A percentile compares a stretch with the other conserved stretches of the same genome.
These are phyloP conservation scores for Aaosphaeria pasadenensis DNA, from an alignment of 2,329 filamentous ascomycete genomes.

Conservation along the genomic window DNA sequence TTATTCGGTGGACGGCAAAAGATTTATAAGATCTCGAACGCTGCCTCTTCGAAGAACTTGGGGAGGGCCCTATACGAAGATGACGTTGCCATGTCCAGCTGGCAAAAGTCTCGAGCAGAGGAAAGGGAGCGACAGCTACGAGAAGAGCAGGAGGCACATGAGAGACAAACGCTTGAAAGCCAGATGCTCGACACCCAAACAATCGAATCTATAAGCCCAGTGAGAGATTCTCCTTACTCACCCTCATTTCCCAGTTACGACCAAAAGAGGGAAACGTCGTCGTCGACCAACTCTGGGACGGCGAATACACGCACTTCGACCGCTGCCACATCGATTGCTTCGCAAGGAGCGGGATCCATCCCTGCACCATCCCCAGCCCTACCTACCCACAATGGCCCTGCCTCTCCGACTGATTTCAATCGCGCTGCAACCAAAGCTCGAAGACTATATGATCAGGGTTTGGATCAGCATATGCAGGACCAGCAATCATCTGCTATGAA, in stretches of 20 bases:
- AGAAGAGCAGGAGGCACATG: constrained; percentile 17
- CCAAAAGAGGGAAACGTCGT: constrained; percentile 75
- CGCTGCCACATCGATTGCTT: constrained; percentile 83
- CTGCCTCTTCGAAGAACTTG: constrained; percentile 41
- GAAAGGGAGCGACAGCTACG: constrained; percentile 43
- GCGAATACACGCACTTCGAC: constrained; percentile 71
- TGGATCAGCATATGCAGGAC: constrained; percentile 76
- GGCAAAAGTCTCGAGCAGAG: constrained; percentile 69
- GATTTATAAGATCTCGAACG: constrained; percentile 75
- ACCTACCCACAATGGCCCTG: constrained; percentile 20
- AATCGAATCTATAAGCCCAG: constrained; percentile 47
- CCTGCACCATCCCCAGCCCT: constrained; percentile 28
- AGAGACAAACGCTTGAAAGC: constrained; percentile 31
- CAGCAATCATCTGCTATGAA: constrained; percentile 74
- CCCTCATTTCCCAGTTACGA: constrained; percentile 63
- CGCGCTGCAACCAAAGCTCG: constrained; percentile 67
- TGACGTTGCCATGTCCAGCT: constrained; percentile 78
- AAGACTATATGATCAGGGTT: constrained; percentile 77
- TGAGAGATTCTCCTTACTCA: constrained; percentile 43
- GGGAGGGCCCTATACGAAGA: constrained; percentile 77
- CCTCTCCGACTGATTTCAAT: constrained; percentile 48
- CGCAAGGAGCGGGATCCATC: constrained; percentile 53
- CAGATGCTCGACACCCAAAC: constrained; percentile 25
- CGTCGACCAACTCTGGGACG: constrained; percentile 74
- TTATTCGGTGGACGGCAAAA: constrained; percentile 95